Base-by-base conservation (phyloP, 148 eudicot species). In the Gaultheria prostrata region DNA sequence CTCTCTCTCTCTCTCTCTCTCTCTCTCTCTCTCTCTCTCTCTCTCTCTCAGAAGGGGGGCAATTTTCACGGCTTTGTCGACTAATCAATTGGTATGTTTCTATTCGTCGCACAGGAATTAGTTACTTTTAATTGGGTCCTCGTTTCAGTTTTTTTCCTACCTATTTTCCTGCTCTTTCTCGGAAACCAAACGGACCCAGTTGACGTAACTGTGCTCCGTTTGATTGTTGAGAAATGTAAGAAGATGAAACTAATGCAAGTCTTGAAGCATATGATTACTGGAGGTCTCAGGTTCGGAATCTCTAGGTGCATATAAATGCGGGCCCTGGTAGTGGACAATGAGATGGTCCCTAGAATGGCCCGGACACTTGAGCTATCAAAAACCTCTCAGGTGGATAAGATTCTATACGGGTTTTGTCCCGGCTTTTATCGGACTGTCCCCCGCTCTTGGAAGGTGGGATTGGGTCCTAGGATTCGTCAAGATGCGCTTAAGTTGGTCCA, bases 31-130 rank as follows among this genome's bases (percentile, higher is more conserved):
- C 43, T 14, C 75, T 33, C 45, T 15, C 21, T 13, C 75, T 70
- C 45, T 1, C 15, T 30, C 45, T 39, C 11, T 10, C 50, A 10
- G 11, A 49, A 46, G 32, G n/a, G n/a, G 18, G 54, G 30, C 3
- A n/a, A 13, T 24, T 3, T 10, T 6, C 61, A 50, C 26, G 53
- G 81, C 69, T 79, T 57, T 50, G 6, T 79, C 51, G 43, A 10
- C 49, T 4, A 54, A 57, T 79, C 69, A 79, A 57, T 45, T 33
- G 81, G 70, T 79, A 79, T 33, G 81, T 53, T 53, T 53, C 6
- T 78, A 51, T 32, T 48, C 61, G 61, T 77, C 32, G 61, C 21
- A 28, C 26, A 26, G 32, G 2, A 3, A 26, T 50, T 50, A n/a
- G 33, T 77, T 45, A 8, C 18, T 77, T n/a, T 21, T 6, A 21